Conservation (phyloP, 352 stramenopile genomes). For the Pseudoperonospora humuli region DNA sequence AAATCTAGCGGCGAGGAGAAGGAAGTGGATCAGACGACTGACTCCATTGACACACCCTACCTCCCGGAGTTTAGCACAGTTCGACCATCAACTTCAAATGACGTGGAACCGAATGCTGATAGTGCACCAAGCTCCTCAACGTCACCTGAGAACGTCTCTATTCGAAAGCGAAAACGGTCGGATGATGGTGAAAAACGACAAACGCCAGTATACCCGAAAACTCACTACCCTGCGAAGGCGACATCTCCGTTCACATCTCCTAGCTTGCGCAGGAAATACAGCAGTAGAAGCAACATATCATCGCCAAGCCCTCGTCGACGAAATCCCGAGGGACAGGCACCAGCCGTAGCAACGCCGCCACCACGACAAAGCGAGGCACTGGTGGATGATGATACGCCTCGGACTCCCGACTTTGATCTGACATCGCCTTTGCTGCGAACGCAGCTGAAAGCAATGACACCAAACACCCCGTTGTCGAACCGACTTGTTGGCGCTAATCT, state of each 20-base stretch:
- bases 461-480: conserved; percentile 78
- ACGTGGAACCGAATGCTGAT: conserved; percentile 3
- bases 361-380: conserved; percentile 26
- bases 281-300: conserved; percentile 37
- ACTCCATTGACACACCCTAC: conserved; percentile 35
- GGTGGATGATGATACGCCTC: conserved; percentile 46
- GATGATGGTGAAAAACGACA: conserved; percentile 12
- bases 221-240: conserved; percentile 28
- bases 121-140: conserved; percentile 4
- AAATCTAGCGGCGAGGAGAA: conserved; percentile 8
- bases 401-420: conserved; percentile 58
- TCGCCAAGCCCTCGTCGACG: conserved; percentile 31
- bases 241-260: conserved; percentile 27
- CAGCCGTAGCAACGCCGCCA: conserved; percentile 12
- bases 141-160: conserved; percentile 16
- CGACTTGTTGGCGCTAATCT: conserved; percentile 69
- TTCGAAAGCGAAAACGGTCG: conserved; percentile 46
- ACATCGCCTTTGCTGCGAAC: conserved; percentile 72
- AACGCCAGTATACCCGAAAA: conserved; percentile 39
- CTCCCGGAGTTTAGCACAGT: conserved; percentile 56
- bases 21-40: conserved; percentile 18
- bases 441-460: conserved; percentile 77
- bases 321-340: conserved; percentile 6
- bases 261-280: conserved; percentile 68
- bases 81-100: conserved; percentile 18